Evolutionary conservation across 2,329 filamentous ascomycete species (phyloP).

Genomic region (Camillea tinctor): DNA sequence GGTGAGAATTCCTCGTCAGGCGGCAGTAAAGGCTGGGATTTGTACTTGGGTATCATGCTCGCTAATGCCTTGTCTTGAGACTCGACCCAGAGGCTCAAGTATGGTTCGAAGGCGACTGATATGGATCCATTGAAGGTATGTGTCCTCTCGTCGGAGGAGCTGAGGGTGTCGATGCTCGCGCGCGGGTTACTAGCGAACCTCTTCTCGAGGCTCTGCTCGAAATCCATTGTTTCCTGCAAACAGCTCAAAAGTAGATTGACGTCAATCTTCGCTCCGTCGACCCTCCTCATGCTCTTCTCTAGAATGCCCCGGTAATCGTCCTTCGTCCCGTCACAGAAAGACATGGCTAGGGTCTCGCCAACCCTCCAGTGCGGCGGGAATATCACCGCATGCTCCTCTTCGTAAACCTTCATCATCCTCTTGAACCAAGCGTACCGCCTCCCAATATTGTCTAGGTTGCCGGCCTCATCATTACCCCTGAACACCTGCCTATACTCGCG

Average conservation of each 20-base stretch:
- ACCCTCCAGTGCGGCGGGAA: conserved; percentile 89
- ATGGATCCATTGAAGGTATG: conserved; percentile 86
- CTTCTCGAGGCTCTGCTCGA: conserved; percentile 87
- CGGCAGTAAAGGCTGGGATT: conserved; percentile 74
- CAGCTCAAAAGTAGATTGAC: conserved; percentile 87
- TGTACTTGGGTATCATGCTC: conserved; percentile 82
- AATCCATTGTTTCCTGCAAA: conserved; percentile 92
- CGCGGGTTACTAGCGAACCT: conserved; percentile 73
- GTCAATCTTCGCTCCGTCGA: conserved; percentile 77
- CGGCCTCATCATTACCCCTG: conserved; percentile 92
- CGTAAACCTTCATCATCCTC: conserved; percentile 91
- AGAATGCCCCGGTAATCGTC: conserved; percentile 95
- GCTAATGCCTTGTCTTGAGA: conserved; percentile 90
- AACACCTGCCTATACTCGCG: conserved; percentile 96
- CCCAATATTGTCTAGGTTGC: conserved; percentile 93
- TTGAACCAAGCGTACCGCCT: conserved; percentile 95
- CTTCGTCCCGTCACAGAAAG: conserved; percentile 92
- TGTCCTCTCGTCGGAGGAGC: conserved; percentile 71
- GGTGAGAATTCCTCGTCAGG: conserved; percentile 89
- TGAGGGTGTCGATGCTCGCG: conserved; percentile 86
- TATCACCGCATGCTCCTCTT: conserved; percentile 84
- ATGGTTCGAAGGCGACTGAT: conserved; percentile 95
- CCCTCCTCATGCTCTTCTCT: conserved; percentile 78
- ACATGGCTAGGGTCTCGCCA: conserved; percentile 82
- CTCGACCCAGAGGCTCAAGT: conserved; percentile 95